phyloP scores from a whole-genome alignment of 768 basidiomycete genomes.

The Phanerochaete sordida region DNA sequence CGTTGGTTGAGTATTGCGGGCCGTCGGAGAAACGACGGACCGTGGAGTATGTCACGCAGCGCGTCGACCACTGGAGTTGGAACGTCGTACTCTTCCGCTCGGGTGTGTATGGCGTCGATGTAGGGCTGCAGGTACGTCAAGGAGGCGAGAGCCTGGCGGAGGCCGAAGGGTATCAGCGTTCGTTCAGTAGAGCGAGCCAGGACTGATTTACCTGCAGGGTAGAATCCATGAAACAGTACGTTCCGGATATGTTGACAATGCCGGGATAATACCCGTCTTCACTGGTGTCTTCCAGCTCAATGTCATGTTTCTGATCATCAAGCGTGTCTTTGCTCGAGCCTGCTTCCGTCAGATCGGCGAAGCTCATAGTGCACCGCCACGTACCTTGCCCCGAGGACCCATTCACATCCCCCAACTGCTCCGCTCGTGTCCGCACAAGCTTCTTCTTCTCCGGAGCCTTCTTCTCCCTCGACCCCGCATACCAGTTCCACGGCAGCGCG shows the following conservation, averaged over 20 bases:
- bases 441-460: constrained; percentile 40
- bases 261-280: constrained; percentile 71
- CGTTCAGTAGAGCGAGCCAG: not conserved
- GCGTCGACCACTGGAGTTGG: constrained; percentile 86
- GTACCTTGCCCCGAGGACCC: constrained; percentile 22
- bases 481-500: constrained; percentile 65
- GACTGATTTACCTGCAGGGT: constrained; percentile 67
- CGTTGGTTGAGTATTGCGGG: not conserved
- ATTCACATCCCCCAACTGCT: constrained; percentile 47
- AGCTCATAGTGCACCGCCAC: not conserved
- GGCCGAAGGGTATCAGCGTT: not conserved
- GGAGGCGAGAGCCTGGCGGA: constrained; percentile 80
- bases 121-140: constrained; percentile 78
- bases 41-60: constrained; percentile 63
- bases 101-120: constrained; percentile 68
- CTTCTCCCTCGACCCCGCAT: constrained; percentile 21
- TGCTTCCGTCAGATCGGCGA: constrained; percentile 1
- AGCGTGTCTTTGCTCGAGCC: constrained; percentile 8
- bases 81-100: constrained; percentile 77
- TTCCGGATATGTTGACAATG: constrained; percentile 92
- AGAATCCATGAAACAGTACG: constrained; percentile 97
- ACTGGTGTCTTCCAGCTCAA: constrained; percentile 3
- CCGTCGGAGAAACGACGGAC: constrained; percentile 36
- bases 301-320: not conserved
- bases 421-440: constrained; percentile 47